Evolutionary conservation across 768 basidiomycete genomes (phyloP).

Genomic region (Leccinum aurantiacum): DNA sequence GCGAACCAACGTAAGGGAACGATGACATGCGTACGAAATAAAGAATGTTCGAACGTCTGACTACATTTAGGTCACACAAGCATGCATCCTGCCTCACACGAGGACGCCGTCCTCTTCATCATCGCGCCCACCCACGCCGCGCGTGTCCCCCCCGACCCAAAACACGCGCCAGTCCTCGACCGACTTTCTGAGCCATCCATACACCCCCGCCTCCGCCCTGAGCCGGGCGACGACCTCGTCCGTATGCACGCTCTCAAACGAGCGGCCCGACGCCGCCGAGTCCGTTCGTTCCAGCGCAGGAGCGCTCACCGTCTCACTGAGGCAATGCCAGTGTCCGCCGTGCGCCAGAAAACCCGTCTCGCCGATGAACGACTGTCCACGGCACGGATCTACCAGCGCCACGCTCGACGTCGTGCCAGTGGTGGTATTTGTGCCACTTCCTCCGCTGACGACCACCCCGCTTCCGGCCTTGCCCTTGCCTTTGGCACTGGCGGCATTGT

Average conservation of each 20-base stretch:
- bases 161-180: slow-evolving; percentile 76
- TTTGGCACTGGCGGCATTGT: slow-evolving; percentile 6
- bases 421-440: background rate
- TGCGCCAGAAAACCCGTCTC: slow-evolving; percentile 48
- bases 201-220: slow-evolving; percentile 62
- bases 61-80: background rate
- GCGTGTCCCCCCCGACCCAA: slow-evolving; percentile 69
- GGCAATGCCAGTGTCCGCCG: slow-evolving; percentile 51
- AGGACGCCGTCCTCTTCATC: slow-evolving; percentile 35
- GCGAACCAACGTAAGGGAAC: background rate
- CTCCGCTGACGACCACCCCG: background rate
- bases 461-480: slow-evolving; percentile 45
- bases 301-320: slow-evolving; percentile 21
- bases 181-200: slow-evolving; percentile 78
- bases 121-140: slow-evolving; percentile 22
- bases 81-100: slow-evolving; percentile 15
- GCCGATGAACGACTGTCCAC: slow-evolving; percentile 63
- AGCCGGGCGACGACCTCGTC: slow-evolving; percentile 48
- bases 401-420: slow-evolving; percentile 25
- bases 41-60: background rate
- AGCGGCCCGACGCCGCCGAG: slow-evolving; percentile 44
- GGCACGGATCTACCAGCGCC: slow-evolving; percentile 43
- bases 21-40: background rate
- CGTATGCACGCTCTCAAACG: slow-evolving; percentile 53
- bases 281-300: slow-evolving; percentile 42